phyloP scores from a whole-genome alignment of 1,139 yeast genomes.

The Lodderomyces orthopsilosis region DNA sequence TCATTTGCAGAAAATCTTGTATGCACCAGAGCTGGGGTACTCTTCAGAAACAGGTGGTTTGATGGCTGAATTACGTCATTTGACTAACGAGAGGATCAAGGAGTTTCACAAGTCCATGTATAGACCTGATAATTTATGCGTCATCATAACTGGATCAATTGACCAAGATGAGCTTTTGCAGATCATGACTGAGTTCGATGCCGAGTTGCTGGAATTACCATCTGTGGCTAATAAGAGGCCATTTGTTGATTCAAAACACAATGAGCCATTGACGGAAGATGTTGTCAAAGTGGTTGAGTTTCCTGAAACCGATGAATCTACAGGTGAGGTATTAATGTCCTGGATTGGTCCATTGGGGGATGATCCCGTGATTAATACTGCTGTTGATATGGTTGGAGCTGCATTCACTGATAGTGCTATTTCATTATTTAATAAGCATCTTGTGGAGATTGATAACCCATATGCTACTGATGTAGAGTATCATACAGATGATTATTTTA shows the following conservation, averaged over 20 bases:
- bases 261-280: constrained; percentile 39
- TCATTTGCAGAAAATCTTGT: constrained; percentile 62
- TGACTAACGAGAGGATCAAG: constrained; percentile 72
- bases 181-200: constrained; percentile 64
- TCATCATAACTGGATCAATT: constrained; percentile 82
- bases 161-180: constrained; percentile 66
- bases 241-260: constrained; percentile 70
- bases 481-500: constrained; percentile 67
- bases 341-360: constrained; percentile 81
- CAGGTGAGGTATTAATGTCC: constrained; percentile 70
- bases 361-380: constrained; percentile 56
- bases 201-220: constrained; percentile 44
- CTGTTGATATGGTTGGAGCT: constrained; percentile 68
- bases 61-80: constrained; percentile 67
- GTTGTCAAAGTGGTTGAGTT: constrained; percentile 59
- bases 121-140: constrained; percentile 79
- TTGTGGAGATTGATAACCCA: constrained; percentile 84
- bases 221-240: constrained; percentile 54
- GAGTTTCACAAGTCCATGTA: constrained; percentile 71
- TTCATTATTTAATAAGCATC: constrained; percentile 60
- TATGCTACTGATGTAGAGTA: constrained; percentile 70
- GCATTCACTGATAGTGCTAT: constrained; percentile 77
- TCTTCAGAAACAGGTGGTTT: constrained; percentile 95
- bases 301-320: constrained; percentile 86
- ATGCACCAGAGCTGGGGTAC: constrained; percentile 55